phyloP scores from a whole-genome alignment of 139 green algal genomes.

The Chlorella vulgaris region DNA sequence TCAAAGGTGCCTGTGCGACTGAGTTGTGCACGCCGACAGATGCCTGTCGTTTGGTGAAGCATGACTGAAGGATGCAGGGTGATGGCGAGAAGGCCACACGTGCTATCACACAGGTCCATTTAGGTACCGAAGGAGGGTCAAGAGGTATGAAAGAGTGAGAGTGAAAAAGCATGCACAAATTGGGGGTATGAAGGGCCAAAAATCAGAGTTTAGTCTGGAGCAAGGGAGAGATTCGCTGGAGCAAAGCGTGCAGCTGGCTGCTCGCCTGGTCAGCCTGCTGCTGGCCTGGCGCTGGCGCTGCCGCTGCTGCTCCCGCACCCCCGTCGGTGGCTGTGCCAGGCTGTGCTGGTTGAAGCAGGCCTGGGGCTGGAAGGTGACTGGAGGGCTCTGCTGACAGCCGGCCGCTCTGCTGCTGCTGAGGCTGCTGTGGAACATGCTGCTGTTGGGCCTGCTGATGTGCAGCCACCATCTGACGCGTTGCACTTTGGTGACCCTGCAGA shows the following conservation, averaged over 20 bases:
- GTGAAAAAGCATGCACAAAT: too few species aligned
- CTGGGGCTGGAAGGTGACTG: background rate
- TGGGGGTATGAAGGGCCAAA: too few species aligned
- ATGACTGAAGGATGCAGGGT: too few species aligned
- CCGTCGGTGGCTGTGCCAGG: background rate
- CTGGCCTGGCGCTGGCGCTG: background rate
- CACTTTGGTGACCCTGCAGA: background rate
- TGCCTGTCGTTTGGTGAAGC: too few species aligned
- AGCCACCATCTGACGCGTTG: background rate
- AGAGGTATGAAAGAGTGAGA: too few species aligned
- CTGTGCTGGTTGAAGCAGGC: background rate
- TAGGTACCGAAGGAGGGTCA: too few species aligned
- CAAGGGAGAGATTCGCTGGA: background rate
- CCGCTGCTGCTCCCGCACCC: background rate
- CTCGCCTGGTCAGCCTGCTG: background rate
- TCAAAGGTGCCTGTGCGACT: too few species aligned
- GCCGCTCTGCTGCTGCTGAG: background rate
- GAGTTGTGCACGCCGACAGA: too few species aligned
- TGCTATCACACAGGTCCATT: too few species aligned
- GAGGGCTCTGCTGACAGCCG: background rate
- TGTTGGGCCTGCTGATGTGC: background rate
- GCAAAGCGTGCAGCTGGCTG: background rate
- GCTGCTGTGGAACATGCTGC: background rate
- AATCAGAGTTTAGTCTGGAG: background rate
- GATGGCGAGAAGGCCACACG: too few species aligned